phyloP scores from a whole-genome alignment of 306 rosid species.

The Trifolium dubium region DNA sequence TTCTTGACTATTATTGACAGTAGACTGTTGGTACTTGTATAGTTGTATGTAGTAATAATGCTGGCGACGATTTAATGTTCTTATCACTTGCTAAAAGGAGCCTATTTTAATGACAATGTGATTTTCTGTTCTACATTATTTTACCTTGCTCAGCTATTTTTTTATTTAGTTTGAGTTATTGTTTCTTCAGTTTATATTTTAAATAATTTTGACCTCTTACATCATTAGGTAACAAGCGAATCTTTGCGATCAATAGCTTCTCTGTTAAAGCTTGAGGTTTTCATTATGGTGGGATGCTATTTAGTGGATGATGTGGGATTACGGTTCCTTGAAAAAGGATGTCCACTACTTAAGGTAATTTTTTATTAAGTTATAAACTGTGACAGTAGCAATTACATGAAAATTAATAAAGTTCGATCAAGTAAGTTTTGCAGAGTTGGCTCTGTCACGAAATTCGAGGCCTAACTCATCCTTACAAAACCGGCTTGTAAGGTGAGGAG shows the following conservation, averaged over 20 bases:
- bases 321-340: conserved; percentile 57
- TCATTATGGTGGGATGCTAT: conserved; percentile 59
- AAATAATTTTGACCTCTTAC: conserved; percentile 24
- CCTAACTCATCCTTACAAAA: too few relatives aligned
- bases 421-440: conserved; percentile 22
- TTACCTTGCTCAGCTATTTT: conserved; percentile 6
- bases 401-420: conserved; percentile 18
- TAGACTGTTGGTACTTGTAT: background rate
- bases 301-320: conserved; percentile 63
- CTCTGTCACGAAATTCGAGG: too few relatives aligned
- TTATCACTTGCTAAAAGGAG: conserved; percentile 21
- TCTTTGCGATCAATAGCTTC: conserved; percentile 65
- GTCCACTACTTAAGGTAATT: conserved; percentile 64
- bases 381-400: background rate
- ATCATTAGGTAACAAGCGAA: conserved; percentile 57
- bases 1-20: background rate
- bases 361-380: conserved; percentile 10
- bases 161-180: conserved; percentile 18
- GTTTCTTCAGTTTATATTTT: conserved; percentile 14
- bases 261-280: conserved; percentile 59
- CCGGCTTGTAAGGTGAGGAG: too few relatives aligned
- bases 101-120: conserved; percentile 2
- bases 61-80: background rate
- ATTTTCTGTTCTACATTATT: conserved; percentile 14
- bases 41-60: conserved; percentile 17